phyloP scores from a whole-genome alignment of 2,329 filamentous ascomycete species.

The Calonectria hawksworthii region DNA sequence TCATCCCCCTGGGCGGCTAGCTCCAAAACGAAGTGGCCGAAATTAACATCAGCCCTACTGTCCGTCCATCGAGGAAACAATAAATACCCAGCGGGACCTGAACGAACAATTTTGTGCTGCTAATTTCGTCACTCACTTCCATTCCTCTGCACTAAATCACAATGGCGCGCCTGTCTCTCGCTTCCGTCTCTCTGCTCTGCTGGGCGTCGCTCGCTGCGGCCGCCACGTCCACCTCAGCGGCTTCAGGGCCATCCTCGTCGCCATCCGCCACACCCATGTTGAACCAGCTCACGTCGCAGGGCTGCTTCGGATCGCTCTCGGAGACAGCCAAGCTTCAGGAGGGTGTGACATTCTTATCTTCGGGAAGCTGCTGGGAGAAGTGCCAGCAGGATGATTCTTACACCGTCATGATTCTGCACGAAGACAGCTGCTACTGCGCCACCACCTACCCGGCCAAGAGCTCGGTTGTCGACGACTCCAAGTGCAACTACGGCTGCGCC shows the following conservation, averaged over 20 bases:
- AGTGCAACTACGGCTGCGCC: slow-evolving; percentile 32
- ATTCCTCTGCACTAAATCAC: neutral
- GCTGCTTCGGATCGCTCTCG: slow-evolving; percentile 34
- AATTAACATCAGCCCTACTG: slow-evolving; percentile 1
- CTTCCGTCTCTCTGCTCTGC: neutral
- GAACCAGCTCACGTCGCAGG: slow-evolving; percentile 22
- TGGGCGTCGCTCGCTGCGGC: slow-evolving; percentile 1
- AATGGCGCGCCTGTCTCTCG: neutral
- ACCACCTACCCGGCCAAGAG: slow-evolving; percentile 26
- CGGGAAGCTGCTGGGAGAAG: neutral
- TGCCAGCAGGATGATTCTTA: neutral
- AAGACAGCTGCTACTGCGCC: slow-evolving; percentile 31
- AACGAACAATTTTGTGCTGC: neutral
- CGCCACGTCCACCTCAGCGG: neutral
- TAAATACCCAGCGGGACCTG: neutral
- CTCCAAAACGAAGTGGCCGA: neutral
- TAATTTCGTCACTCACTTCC: neutral
- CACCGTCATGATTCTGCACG: slow-evolving; percentile 14
- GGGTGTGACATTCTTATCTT: neutral
- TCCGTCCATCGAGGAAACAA: neutral
- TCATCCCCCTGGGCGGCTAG: neutral
- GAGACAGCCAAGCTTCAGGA: neutral
- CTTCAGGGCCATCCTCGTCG: slow-evolving; percentile 52
- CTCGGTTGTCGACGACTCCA: slow-evolving; percentile 24
- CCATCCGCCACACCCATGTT: neutral